Conservation (phyloP, 202 grass and related monocot genomes). For the Setaria viridis region DNA sequence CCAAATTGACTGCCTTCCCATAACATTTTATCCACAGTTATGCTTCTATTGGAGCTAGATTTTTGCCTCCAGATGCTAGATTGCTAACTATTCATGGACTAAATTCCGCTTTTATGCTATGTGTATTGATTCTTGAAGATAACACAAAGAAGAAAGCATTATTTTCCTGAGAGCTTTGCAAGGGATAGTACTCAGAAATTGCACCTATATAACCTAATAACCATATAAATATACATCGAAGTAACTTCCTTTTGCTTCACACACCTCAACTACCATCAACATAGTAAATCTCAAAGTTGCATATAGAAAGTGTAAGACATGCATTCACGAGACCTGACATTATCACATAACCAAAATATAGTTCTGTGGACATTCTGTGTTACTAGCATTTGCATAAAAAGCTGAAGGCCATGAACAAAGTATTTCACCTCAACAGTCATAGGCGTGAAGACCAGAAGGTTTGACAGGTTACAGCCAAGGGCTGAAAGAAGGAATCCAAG, state of each 20-base stretch:
- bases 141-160: background rate
- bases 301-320: background rate
- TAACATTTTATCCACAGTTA: background rate
- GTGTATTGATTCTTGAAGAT: conserved; percentile 23
- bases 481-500: conserved; percentile 69
- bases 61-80: background rate
- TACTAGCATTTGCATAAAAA: conserved; percentile 13
- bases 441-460: conserved; percentile 85
- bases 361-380: background rate
- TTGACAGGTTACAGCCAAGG: conserved; percentile 80
- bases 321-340: background rate
- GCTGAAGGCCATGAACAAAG: background rate
- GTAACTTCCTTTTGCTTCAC: background rate
- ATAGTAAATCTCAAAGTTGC: background rate
- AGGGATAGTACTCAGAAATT: background rate
- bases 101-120: background rate
- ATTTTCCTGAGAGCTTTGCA: background rate
- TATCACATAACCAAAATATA: conserved; percentile 3
- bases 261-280: background rate
- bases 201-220: background rate
- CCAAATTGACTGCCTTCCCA: background rate
- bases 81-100: background rate
- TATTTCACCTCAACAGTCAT: conserved; percentile 78
- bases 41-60: background rate
- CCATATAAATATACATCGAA: background rate